Evolutionary conservation across 306 rosid species (phyloP).

Genomic region (Ziziphus jujuba): DNA sequence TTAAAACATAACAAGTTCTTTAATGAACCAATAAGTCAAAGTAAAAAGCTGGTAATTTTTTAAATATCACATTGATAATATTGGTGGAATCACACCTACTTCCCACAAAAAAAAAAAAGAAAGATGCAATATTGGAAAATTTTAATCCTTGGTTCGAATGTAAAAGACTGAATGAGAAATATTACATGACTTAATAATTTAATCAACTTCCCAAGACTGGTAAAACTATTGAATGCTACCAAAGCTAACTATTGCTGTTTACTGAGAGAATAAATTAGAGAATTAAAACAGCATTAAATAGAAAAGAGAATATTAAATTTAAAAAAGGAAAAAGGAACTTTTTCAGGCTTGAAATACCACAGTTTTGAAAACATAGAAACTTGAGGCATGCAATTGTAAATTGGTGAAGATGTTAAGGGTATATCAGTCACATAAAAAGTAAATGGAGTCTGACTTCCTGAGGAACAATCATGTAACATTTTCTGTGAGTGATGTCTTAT

Average conservation of each 20-base stretch:
- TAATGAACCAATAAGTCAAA: no score
- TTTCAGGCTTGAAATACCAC: no score
- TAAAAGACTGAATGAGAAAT: no score
- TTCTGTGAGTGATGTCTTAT: neutral
- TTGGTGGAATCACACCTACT: slow-evolving; percentile 10
- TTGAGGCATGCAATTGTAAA: neutral
- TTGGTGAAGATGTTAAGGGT: neutral
- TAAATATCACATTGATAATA: neutral
- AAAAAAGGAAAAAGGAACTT: no score
- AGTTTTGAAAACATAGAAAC: no score
- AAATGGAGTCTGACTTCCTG: neutral
- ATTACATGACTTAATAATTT: no score
- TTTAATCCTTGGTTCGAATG: no score
- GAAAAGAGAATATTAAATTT: no score
- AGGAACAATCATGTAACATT: slow-evolving; percentile 7
- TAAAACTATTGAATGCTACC: neutral
- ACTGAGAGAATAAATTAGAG: neutral
- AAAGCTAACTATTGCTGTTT: neutral
- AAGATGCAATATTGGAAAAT: no score
- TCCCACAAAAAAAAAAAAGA: no score
- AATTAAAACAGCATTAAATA: neutral
- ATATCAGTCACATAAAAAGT: neutral
- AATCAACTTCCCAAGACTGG: neutral
- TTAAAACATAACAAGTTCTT: no score
- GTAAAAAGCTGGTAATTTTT: no score